phyloP scores from a whole-genome alignment of 805 yeast species.

The Yarrowia hollandica region DNA sequence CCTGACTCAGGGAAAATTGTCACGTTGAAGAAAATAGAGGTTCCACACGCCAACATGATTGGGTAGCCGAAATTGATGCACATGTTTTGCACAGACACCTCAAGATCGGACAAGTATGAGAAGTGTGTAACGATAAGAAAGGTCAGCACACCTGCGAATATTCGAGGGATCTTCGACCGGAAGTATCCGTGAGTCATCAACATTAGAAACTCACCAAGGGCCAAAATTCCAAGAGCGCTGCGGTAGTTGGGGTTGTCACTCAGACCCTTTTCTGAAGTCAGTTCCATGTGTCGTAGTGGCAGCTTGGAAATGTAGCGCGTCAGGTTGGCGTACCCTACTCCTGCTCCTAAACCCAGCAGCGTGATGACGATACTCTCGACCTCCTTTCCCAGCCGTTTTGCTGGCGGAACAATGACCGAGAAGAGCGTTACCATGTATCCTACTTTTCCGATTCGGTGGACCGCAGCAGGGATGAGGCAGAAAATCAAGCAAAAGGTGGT shows the following conservation, averaged over 20 bases:
- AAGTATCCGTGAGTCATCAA: slow-evolving; percentile 52
- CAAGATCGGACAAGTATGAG: slow-evolving; percentile 46
- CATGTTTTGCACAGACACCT: slow-evolving; percentile 39
- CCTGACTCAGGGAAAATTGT: slow-evolving; percentile 55
- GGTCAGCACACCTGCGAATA: slow-evolving; percentile 18
- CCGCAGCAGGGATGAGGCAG: slow-evolving; percentile 14
- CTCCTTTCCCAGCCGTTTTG: slow-evolving; percentile 14
- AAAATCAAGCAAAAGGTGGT: slow-evolving; percentile 11
- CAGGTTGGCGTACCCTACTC: neutral
- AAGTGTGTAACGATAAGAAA: slow-evolving; percentile 54
- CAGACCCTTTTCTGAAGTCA: neutral
- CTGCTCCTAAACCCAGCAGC: slow-evolving; percentile 33
- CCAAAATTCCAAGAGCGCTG: slow-evolving; percentile 48
- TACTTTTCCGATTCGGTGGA: slow-evolving; percentile 9
- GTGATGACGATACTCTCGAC: slow-evolving; percentile 7
- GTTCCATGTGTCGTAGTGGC: neutral
- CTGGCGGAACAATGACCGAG: slow-evolving; percentile 17
- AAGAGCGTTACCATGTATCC: slow-evolving; percentile 22
- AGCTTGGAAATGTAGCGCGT: slow-evolving; percentile 2
- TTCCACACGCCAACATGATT: slow-evolving; percentile 49
- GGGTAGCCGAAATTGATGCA: slow-evolving; percentile 47
- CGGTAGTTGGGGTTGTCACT: slow-evolving; percentile 30
- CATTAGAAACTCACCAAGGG: slow-evolving; percentile 50
- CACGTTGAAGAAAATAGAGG: slow-evolving; percentile 48
- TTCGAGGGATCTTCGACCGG: slow-evolving; percentile 47